Percentiles rank a stretch among this genome's conserved stretches.
These are phyloP conservation scores for Candida andamanensis DNA, from an alignment of 805 yeast species.

Conservation along the genomic window DNA sequence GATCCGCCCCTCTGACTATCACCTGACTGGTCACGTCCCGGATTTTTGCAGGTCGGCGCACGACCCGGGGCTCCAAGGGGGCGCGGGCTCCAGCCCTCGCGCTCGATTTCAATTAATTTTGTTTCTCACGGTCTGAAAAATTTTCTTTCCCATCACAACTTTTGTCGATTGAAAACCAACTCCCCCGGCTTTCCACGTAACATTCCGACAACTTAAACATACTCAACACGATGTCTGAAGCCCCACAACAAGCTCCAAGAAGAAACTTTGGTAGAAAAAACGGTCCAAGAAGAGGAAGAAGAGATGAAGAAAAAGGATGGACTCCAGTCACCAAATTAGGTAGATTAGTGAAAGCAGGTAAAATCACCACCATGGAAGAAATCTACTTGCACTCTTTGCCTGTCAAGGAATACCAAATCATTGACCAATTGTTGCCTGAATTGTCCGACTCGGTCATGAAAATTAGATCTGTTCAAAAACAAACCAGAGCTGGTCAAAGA, in stretches of 20 bases:
- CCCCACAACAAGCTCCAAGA: conserved; percentile 34
- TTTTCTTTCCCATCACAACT: conserved; percentile 3
- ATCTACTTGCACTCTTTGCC: conserved; percentile 99
- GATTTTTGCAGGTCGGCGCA: too few species aligned
- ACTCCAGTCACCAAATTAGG: conserved; percentile 99
- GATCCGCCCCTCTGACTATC: too few species aligned
- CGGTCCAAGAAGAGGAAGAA: conserved; percentile 51
- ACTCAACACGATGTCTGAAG: conserved; percentile 17
- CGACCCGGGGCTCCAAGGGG: too few species aligned
- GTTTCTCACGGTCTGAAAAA: conserved; percentile 1
- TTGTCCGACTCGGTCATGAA: conserved; percentile 99
- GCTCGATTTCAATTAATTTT: too few species aligned
- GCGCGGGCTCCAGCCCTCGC: too few species aligned
- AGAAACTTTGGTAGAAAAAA: conserved; percentile 57
- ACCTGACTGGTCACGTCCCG: too few species aligned
- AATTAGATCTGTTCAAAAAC: conserved; percentile 99
- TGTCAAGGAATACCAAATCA: conserved; percentile 98
- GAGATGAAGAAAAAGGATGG: conserved; percentile 98
- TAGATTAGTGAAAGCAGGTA: conserved; percentile 98
- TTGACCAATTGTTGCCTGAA: conserved; percentile 92
- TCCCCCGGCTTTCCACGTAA: conserved; percentile 69
- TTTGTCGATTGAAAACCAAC: conserved; percentile 63
- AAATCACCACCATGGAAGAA: conserved; percentile 94
- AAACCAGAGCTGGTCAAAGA: conserved; percentile 99
- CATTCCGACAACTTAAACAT: conserved; percentile 61